Evolutionary conservation across 1,284 basidiomycete genomes (phyloP).

Genomic region (Malassezia brasiliensis): DNA sequence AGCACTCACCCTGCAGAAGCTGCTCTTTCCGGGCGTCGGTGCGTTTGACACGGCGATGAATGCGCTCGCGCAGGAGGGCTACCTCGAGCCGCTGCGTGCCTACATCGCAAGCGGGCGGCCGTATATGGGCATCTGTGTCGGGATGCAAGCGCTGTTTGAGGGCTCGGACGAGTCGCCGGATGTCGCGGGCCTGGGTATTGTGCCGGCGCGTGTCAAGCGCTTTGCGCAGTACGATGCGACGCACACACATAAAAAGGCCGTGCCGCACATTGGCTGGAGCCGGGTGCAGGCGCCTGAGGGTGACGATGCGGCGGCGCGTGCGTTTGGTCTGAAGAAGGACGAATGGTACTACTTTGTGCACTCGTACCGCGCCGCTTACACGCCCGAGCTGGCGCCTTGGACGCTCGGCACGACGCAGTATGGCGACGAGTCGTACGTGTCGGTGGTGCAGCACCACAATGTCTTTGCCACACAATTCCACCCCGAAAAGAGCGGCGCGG

Average conservation of each 20-base stretch:
- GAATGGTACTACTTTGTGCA: conserved; percentile 77
- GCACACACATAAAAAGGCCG: conserved; percentile 58
- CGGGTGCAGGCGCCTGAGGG: neutral
- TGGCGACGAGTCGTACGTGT: conserved; percentile 83
- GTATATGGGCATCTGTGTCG: conserved; percentile 85
- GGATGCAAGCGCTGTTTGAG: conserved; percentile 59
- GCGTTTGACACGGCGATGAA: conserved; percentile 80
- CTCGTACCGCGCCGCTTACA: conserved; percentile 68
- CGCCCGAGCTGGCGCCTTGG: conserved; percentile 57
- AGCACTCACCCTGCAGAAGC: conserved; percentile 56
- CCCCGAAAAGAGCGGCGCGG: conserved; percentile 92
- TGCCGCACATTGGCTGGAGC: conserved; percentile 95
- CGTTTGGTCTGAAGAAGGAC: conserved; percentile 33
- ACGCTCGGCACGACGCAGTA: conserved; percentile 82
- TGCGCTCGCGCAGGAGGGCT: conserved; percentile 64
- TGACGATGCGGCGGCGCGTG: conserved; percentile 21
- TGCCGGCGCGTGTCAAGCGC: conserved; percentile 31
- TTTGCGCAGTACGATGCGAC: conserved; percentile 26
- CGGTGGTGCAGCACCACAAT: conserved; percentile 71
- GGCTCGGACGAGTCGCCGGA: conserved; percentile 56
- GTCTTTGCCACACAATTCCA: conserved; percentile 95
- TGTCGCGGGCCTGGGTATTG: conserved; percentile 36
- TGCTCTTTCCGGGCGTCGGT: conserved; percentile 97
- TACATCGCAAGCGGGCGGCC: conserved; percentile 85
- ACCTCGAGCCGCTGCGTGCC: conserved; percentile 66